phyloP scores from a whole-genome alignment of 2,329 filamentous ascomycete genomes.

The Cladophialophora yegresii region DNA sequence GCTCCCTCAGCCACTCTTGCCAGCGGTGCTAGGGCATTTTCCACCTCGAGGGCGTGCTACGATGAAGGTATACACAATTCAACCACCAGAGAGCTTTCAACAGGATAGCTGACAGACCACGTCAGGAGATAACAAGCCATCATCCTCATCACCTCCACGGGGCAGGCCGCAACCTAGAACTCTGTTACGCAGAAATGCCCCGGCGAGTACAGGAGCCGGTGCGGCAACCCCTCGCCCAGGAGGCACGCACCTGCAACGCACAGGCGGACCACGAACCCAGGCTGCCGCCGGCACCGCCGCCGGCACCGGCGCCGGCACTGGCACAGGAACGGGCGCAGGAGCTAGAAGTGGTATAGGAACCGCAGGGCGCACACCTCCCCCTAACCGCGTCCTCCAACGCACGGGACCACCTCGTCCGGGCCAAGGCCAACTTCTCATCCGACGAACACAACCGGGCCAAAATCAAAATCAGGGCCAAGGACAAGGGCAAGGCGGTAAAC shows the following conservation, averaged over 20 bases:
- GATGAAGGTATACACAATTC: conserved; percentile 22
- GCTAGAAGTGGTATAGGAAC: not conserved
- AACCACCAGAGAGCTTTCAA: not conserved
- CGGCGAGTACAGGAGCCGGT: not conserved
- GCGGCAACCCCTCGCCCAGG: not conserved
- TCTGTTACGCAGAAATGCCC: conserved; percentile 2
- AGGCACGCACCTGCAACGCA: conserved; percentile 1
- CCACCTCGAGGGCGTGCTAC: conserved; percentile 5
- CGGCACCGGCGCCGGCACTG: not conserved
- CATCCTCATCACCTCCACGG: conserved; percentile 1
- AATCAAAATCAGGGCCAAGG: not conserved
- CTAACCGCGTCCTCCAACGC: conserved; percentile 17
- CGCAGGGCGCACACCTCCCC: conserved; percentile 7
- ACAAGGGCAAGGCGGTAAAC: not conserved
- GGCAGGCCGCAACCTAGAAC: conserved; percentile 2
- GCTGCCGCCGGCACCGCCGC: not conserved
- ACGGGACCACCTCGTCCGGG: conserved; percentile 17
- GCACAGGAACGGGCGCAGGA: conserved; percentile 2
- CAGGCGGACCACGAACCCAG: not conserved
- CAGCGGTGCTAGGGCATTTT: conserved; percentile 17
- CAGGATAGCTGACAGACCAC: not conserved
- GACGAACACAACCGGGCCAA: not conserved
- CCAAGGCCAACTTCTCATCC: not conserved
- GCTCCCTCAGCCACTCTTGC: not conserved
- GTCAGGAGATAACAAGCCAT: conserved; percentile 4